phyloP scores from a whole-genome alignment of 2,329 filamentous ascomycete genomes.

The Ophiosphaerella narmari region DNA sequence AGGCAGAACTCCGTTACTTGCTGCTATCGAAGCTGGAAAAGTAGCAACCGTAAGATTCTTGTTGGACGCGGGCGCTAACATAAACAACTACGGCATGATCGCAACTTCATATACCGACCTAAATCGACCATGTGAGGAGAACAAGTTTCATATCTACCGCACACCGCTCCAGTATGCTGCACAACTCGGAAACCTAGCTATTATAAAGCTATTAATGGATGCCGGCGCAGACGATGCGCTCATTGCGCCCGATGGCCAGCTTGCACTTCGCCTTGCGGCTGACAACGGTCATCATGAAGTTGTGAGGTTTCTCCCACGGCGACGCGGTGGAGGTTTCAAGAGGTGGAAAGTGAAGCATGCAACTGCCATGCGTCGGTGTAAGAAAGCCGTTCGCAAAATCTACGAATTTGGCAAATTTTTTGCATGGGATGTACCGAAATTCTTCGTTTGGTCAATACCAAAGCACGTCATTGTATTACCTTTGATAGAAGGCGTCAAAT shows the following conservation, averaged over 20 bases:
- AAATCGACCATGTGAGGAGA: too few relatives aligned
- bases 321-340: conserved; percentile 31
- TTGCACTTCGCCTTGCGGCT: conserved; percentile 54
- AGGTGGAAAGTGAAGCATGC: conserved; percentile 22
- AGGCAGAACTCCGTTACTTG: conserved; percentile 20
- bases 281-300: conserved; percentile 50
- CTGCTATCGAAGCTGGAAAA: conserved; percentile 19
- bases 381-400: conserved; percentile 6
- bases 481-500: conserved; percentile 4
- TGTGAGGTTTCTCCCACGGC: conserved; percentile 49
- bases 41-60: conserved; percentile 12
- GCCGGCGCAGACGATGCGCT: conserved; percentile 51
- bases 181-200: conserved; percentile 45
- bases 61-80: conserved; percentile 17
- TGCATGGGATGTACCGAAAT: conserved; percentile 16
- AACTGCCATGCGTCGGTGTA: conserved; percentile 11
- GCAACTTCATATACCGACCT: neutral
- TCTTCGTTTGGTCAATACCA: conserved; percentile 17
- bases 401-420: conserved; percentile 9
- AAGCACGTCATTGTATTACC: conserved; percentile 14
- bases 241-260: conserved; percentile 53
- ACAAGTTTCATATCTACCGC: conserved; percentile 23
- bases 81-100: conserved; percentile 14
- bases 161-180: conserved; percentile 55
- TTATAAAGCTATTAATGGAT: conserved; percentile 51